These are phyloP conservation scores for Aureobasidium sp. DNA, from an alignment of 2,329 filamentous ascomycete species.

Conservation along the genomic window DNA sequence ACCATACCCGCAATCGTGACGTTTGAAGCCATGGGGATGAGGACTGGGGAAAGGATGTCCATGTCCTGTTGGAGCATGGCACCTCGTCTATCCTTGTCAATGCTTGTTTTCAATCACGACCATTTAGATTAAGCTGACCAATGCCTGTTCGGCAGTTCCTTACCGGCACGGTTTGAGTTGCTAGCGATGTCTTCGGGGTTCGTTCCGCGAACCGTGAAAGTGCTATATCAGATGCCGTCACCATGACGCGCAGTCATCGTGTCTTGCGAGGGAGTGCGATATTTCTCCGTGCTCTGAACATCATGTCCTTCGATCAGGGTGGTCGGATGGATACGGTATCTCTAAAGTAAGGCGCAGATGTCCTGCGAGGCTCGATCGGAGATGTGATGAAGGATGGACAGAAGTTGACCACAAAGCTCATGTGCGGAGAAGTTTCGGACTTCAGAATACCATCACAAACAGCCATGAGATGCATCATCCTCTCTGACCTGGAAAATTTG, in stretches of 20 bases:
- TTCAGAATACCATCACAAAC: not conserved
- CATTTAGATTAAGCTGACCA: constrained; percentile 5
- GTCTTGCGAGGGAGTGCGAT: not conserved
- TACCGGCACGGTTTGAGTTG: no score
- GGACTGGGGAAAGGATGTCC: not conserved
- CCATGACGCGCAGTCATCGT: not conserved
- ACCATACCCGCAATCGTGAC: constrained; percentile 8
- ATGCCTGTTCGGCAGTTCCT: not conserved
- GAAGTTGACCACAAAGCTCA: no score
- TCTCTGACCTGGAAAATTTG: no score
- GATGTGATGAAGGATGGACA: no score
- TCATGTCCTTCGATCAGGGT: not conserved
- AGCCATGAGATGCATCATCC: not conserved
- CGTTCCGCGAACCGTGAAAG: not conserved
- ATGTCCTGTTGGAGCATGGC: not conserved
- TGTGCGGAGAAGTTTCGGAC: not conserved
- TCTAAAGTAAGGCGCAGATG: no score
- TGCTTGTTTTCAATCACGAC: not conserved
- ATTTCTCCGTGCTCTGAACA: not conserved
- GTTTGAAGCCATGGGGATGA: not conserved
- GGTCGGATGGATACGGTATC: no score
- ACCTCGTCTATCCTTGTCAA: not conserved
- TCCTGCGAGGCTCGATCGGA: no score
- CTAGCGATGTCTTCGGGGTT: not conserved
- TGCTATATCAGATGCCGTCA: not conserved